Evolutionary conservation across 441 rosid species (phyloP).

Genomic region (Aquilaria agallochum): DNA sequence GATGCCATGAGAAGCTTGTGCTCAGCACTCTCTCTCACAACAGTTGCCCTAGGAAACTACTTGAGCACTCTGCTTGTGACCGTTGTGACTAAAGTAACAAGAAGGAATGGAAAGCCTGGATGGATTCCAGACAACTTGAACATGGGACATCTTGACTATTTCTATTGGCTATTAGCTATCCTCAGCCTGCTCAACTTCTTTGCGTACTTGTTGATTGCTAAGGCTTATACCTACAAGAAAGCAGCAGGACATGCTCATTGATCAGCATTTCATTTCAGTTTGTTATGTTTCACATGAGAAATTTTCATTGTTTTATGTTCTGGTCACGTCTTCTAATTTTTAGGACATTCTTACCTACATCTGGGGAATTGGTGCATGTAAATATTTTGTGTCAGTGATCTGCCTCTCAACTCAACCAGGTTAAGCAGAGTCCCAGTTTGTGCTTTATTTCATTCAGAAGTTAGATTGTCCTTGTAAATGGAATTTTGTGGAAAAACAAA

Average conservation of each 20-base stretch:
- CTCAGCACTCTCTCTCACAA: conserved; percentile 79
- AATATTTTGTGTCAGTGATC: too few species aligned
- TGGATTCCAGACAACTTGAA: conserved; percentile 92
- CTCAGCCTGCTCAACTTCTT: conserved; percentile 68
- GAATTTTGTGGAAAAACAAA: too few species aligned
- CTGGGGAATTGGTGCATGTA: too few species aligned
- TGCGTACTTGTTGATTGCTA: conserved; percentile 63
- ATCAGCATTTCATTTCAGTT: neutral
- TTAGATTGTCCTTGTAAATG: too few species aligned
- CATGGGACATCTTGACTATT: conserved; percentile 72
- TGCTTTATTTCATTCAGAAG: too few species aligned
- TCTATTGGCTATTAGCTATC: conserved; percentile 61
- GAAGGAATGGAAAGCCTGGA: conserved; percentile 55
- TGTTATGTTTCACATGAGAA: too few species aligned
- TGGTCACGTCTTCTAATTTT: too few species aligned
- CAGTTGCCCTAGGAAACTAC: conserved; percentile 77
- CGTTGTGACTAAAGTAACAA: conserved; percentile 51
- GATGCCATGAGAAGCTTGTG: conserved; percentile 91
- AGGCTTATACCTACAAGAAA: conserved; percentile 73
- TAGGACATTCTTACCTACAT: too few species aligned
- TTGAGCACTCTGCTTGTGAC: conserved; percentile 79
- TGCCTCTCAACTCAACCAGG: too few species aligned
- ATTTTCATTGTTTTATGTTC: too few species aligned
- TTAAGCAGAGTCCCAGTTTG: too few species aligned
- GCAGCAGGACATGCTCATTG: conserved; percentile 27